Percentiles rank a stretch among this genome's conserved stretches.
phyloP scores from a whole-genome alignment of 2,329 filamentous ascomycete species.

The Coniochaeta sp. region DNA sequence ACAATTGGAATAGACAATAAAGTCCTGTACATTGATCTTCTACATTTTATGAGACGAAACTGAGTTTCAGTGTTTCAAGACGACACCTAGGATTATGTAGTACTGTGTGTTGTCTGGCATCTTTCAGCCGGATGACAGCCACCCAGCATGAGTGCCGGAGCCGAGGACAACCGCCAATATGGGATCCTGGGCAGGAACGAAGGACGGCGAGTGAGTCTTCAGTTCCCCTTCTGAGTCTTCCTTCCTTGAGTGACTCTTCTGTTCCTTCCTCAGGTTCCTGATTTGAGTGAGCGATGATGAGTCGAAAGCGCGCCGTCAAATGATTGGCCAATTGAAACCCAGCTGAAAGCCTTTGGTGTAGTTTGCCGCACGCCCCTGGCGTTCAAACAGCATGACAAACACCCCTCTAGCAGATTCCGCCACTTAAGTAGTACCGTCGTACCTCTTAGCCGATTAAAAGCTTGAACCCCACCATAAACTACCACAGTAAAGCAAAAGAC shows the following conservation, averaged over 20 bases:
- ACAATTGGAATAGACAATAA: too few relatives aligned
- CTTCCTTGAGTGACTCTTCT: background rate
- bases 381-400: background rate
- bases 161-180: too few relatives aligned
- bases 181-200: too few relatives aligned
- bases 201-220: background rate
- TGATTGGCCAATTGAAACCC: background rate
- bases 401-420: background rate
- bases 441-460: background rate
- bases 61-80: too few relatives aligned
- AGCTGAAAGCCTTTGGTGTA: background rate
- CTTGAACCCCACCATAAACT: background rate
- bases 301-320: background rate
- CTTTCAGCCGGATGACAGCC: too few relatives aligned
- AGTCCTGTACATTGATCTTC: too few relatives aligned
- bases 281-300: background rate
- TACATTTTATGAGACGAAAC: too few relatives aligned
- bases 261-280: background rate
- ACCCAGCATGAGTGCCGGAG: too few relatives aligned
- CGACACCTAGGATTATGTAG: too few relatives aligned
- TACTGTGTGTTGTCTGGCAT: too few relatives aligned
- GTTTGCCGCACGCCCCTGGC: background rate
- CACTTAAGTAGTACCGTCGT: too few relatives aligned
- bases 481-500: background rate
- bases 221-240: background rate